These are phyloP conservation scores for Boletus rufocinnamomeus DNA, from an alignment of 768 basidiomycete species.

Conservation along the genomic window DNA sequence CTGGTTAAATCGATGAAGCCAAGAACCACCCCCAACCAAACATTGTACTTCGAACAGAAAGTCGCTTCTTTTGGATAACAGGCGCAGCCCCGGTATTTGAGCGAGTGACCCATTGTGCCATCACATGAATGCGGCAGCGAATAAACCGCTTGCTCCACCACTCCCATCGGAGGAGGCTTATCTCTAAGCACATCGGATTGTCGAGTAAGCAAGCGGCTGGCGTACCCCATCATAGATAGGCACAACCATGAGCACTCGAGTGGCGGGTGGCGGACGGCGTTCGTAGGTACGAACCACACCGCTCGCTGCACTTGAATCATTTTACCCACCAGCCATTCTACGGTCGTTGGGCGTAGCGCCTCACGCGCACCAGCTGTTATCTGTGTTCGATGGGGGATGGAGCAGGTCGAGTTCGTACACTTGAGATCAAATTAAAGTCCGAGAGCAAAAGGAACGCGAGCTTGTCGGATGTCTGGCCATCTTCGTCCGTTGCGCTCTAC, in stretches of 20 bases:
- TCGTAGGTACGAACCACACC: neutral
- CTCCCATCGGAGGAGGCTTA: conserved; percentile 6
- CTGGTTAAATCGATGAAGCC: neutral
- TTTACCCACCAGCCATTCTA: neutral
- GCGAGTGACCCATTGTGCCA: neutral
- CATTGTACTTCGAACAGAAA: neutral
- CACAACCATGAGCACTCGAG: neutral
- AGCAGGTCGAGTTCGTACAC: neutral
- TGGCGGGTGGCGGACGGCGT: neutral
- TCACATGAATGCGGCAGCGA: neutral
- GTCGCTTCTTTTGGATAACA: conserved; percentile 1
- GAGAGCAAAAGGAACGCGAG: conserved; percentile 3
- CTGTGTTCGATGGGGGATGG: neutral
- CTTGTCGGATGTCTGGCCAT: conserved; percentile 9
- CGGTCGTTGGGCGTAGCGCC: neutral
- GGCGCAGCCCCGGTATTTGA: neutral
- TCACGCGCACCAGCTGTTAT: neutral
- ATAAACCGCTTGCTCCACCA: neutral
- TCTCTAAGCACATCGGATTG: conserved; percentile 10
- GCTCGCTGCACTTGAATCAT: neutral
- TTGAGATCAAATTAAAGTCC: neutral
- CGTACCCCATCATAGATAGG: conserved; percentile 2
- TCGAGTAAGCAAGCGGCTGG: conserved; percentile 13
- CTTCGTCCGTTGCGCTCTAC: neutral
- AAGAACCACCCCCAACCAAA: neutral